Conservation (phyloP, 192 early-diverging fungal genomes). For the Lobosporangium transversale region DNA sequence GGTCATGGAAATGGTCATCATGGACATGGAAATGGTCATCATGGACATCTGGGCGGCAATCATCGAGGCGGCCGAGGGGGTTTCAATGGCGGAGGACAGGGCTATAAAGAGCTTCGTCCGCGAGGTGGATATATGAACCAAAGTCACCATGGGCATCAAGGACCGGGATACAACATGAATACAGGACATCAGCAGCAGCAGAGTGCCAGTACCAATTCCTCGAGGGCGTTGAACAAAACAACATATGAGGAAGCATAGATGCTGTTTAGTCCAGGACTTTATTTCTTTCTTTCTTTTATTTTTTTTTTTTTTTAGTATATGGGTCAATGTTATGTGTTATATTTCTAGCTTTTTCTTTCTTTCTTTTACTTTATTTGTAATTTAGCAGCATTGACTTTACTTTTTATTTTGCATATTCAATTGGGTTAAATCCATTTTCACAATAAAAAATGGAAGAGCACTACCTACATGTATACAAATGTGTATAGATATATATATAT, state of each 20-base stretch:
- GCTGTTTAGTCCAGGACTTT: too few species aligned
- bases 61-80: constrained; percentile 25
- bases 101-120: constrained; percentile 17
- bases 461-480: too few species aligned
- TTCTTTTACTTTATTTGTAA: not conserved
- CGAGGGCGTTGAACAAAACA: too few species aligned
- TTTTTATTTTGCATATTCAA: not conserved
- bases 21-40: too few species aligned
- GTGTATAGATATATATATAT: too few species aligned
- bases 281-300: not conserved
- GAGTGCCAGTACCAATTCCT: too few species aligned
- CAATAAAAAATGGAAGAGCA: too few species aligned
- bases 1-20: too few species aligned
- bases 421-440: too few species aligned
- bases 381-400: not conserved
- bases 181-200: not conserved
- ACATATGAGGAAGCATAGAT: too few species aligned
- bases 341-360: not conserved
- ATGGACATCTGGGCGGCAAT: not conserved
- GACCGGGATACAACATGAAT: not conserved
- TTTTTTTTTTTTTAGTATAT: not conserved
- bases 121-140: constrained; percentile 15
- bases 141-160: not conserved
- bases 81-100: not conserved
- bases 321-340: not conserved